Base-by-base conservation (phyloP, 768 basidiomycete genomes). In the Macrolepiota fuliginosa region DNA sequence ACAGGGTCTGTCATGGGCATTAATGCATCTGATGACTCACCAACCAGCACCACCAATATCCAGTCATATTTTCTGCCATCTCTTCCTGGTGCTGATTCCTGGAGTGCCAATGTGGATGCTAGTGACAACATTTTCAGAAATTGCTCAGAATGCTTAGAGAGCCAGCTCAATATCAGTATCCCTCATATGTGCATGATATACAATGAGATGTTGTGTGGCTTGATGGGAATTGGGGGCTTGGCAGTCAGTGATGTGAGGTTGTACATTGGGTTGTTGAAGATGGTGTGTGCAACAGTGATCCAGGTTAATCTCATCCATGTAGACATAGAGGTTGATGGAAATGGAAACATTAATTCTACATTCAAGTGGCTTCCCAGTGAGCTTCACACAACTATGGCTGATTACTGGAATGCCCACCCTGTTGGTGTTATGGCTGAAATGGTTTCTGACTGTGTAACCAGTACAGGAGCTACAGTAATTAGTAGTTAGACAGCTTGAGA, bases 131-230 rank as follows among this genome's bases (percentile, higher is more conserved):
- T 49, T 15, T 24, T 49, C 25, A 19, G 47, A 49, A 49, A 49
- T 12, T 49, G 47, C 5, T 32, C 29, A 32, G 47, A 49, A 15
- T 19, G 47, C 9, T 24, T 49, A 19, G 47, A 62, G 64, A 32
- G 63, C 37, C 51, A 70, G 67, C 46, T 35, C 24, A 17, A 58
- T 62, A 2, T 59, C 42, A 27, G 42, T 40, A 22, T 12, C 32
- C 22, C 50, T 32, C 45, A 42, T 35, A 11, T 45, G 39, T 40
- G 42, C 25, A 24, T 50, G 39, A 13, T 32, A 27, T 11, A 49
- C n/a, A 40, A 49, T 39, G 27, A 36, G 6, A 27, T 22, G 10
- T 49, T 19, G 12, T 49, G 47, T 27, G 24, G 24, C 12, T 12
- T 49, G 12, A 9, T 22, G 39, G 54, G 59, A 39, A 32, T 25